These are phyloP conservation scores for Daldinia sp. DNA, from an alignment of 2,329 filamentous ascomycete species.

Conservation along the genomic window DNA sequence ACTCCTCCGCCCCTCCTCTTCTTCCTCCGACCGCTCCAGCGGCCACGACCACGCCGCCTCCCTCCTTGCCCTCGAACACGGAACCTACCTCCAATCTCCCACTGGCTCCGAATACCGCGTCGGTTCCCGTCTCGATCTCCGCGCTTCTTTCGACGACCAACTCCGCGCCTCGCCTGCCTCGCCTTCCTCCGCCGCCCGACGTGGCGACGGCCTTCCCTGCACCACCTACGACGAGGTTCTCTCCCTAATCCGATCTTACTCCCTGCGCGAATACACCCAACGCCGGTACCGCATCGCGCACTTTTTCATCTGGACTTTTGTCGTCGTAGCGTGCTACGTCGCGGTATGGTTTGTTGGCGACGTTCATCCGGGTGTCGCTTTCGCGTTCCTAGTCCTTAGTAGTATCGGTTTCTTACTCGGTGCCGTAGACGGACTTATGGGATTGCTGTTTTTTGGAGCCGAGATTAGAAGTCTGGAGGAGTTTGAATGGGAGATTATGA, in stretches of 20 bases:
- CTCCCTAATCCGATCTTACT: conserved; percentile 72
- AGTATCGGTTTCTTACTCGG: conserved; percentile 80
- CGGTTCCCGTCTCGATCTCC: conserved; percentile 26
- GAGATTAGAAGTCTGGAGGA: conserved; percentile 86
- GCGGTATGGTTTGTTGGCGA: conserved; percentile 81
- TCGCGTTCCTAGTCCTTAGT: conserved; percentile 80
- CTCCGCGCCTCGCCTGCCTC: conserved; percentile 33
- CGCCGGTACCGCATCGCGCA: conserved; percentile 75
- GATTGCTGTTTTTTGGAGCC: conserved; percentile 83
- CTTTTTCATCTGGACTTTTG: conserved; percentile 71
- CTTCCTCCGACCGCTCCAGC: conserved; percentile 30
- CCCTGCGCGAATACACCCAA: conserved; percentile 74
- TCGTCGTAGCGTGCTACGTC: conserved; percentile 78
- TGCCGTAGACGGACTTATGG: conserved; percentile 84
- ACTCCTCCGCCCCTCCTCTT: conserved; percentile 6
- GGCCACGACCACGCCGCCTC: conserved; percentile 37
- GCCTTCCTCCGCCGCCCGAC: conserved; percentile 18
- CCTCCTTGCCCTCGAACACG: conserved; percentile 45
- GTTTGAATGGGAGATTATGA: conserved; percentile 91
- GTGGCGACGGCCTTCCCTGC: conserved; percentile 51
- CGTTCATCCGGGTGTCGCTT: conserved; percentile 72
- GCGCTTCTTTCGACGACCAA: conserved; percentile 48
- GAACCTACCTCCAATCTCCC: conserved; percentile 53
- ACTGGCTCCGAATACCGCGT: conserved; percentile 44
- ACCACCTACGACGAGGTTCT: conserved; percentile 77